Conservation (phyloP, 2,329 filamentous ascomycete genomes). For the Aspergillus uvarum region DNA sequence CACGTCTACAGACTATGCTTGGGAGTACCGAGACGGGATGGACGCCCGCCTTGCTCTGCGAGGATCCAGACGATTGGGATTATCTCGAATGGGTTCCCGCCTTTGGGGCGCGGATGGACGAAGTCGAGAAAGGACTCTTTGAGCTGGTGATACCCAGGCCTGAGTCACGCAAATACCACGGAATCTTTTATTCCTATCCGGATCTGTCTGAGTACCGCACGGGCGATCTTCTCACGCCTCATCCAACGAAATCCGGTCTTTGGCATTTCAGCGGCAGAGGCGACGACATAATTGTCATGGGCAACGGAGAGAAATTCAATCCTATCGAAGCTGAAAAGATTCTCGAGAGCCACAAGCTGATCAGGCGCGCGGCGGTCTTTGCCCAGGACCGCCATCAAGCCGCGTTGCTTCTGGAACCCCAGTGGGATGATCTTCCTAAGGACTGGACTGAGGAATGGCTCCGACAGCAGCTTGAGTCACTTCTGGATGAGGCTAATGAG, state of each 20-base stretch:
- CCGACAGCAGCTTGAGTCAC: constrained; percentile 32
- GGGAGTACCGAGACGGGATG: constrained; percentile 10
- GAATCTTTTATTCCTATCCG: constrained; percentile 23
- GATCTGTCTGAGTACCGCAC: constrained; percentile 20
- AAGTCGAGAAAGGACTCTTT: constrained; percentile 14
- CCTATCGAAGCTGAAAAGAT: constrained; percentile 39
- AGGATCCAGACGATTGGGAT: constrained; percentile 18
- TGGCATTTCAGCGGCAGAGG: constrained; percentile 31
- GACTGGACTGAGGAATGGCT: constrained; percentile 35
- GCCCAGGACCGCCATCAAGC: constrained; percentile 37
- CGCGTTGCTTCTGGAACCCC: constrained; percentile 37
- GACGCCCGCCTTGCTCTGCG: constrained; percentile 11
- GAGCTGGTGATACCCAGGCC: constrained; percentile 22
- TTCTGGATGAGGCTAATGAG: constrained; percentile 45
- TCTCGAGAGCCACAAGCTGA: constrained; percentile 31
- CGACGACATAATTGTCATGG: constrained; percentile 38
- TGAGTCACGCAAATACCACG: constrained; percentile 3
- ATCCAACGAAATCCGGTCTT: constrained; percentile 20
- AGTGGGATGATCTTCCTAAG: constrained; percentile 13
- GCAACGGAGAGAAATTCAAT: constrained; percentile 44
- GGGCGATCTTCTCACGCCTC: constrained; percentile 22
- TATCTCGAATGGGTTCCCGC: constrained; percentile 27
- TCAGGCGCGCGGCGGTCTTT: constrained; percentile 32
- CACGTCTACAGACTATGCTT: not conserved
- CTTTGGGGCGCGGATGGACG: constrained; percentile 20